phyloP scores from a whole-genome alignment of 2,329 filamentous ascomycete species.

The Kalmusia sp. region DNA sequence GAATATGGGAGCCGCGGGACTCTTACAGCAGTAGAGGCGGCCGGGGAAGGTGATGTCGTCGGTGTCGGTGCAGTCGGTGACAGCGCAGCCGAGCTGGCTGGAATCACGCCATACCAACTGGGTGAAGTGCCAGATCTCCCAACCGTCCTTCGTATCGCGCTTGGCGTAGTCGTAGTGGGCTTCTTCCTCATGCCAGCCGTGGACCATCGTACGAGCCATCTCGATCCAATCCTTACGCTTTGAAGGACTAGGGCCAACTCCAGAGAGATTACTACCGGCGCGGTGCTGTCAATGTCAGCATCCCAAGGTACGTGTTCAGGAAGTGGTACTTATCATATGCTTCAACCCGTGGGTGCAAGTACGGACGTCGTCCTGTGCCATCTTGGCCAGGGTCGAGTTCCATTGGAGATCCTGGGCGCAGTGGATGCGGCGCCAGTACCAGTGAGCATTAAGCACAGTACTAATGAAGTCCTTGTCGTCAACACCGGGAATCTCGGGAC shows the following conservation, averaged over 20 bases:
- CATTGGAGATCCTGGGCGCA: slow-evolving; percentile 45
- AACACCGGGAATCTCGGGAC: slow-evolving; percentile 29
- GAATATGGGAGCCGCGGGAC: not conserved
- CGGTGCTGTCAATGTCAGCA: slow-evolving; percentile 31
- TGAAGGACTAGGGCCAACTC: slow-evolving; percentile 27
- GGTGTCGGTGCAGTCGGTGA: slow-evolving; percentile 32
- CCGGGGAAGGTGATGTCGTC: slow-evolving; percentile 26
- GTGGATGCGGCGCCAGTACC: slow-evolving; percentile 45
- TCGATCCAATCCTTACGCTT: slow-evolving; percentile 37
- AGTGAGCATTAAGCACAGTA: slow-evolving; percentile 43
- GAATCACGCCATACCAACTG: slow-evolving; percentile 49
- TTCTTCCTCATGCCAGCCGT: slow-evolving; percentile 48
- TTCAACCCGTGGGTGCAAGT: slow-evolving; percentile 32
- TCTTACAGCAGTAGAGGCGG: slow-evolving; percentile 48
- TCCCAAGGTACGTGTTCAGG: not conserved
- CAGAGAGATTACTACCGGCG: slow-evolving; percentile 43
- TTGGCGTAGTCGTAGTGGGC: slow-evolving; percentile 42
- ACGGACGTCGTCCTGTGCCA: slow-evolving; percentile 36
- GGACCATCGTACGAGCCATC: slow-evolving; percentile 33
- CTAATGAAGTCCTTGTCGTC: slow-evolving; percentile 40
- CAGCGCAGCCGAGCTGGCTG: slow-evolving; percentile 44
- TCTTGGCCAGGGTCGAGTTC: slow-evolving; percentile 24
- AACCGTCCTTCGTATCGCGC: slow-evolving; percentile 24
- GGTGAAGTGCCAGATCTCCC: slow-evolving; percentile 46
- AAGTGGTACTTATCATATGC: slow-evolving; percentile 29